Evolutionary conservation across 257 asterid species (phyloP), one percentile per base, ranked within the genome.

Genomic region (Galeopsis tetrahit): DNA sequence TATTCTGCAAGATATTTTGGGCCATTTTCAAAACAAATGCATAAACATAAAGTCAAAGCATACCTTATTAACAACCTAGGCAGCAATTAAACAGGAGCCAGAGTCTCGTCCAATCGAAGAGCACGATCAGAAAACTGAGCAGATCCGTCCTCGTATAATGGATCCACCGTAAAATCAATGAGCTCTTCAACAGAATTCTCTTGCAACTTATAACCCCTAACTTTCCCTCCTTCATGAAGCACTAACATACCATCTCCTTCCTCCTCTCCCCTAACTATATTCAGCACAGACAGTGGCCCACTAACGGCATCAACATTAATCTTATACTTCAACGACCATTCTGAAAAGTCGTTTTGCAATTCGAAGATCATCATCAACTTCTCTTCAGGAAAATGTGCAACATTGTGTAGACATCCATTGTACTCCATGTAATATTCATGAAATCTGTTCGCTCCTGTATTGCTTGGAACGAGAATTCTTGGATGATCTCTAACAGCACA

Each of bases 241-340:
- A 82, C 69, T 7, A 82, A 10, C 36, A 9, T 65, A 36, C 68
- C 35, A 72, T 82, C 83, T 72, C 73, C 86, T 71, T 72, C 86
- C 1, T 21, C 21, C 10, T 72, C 73, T 21, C 66, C 61, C 63
- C 70, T 75, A 11, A 72, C 10, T 8, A 75, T 44, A 61, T 72
- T 67, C 70, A 78, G 59, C 73, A 82, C 75, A 3, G 81, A 72
- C 1, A 64, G 9, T 10, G 71, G 74, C 74, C 55, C 65, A 0
- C 53, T 17, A 40, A n/a, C 65, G 9, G 60, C 48, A 13, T 59
- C 72, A 3, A 68, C 63, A 35, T 21, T 14, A 17, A 78, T 58
- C 4, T 33, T 65, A 65, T 63, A 65, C 78, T 72, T 82, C 49
- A 76, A 52, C 15, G 63, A 52, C 83, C 86, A 78, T 2, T 69